Evolutionary conservation across 305 asterid genomes (phyloP).

Genomic region (Fraxinus paxiana): DNA sequence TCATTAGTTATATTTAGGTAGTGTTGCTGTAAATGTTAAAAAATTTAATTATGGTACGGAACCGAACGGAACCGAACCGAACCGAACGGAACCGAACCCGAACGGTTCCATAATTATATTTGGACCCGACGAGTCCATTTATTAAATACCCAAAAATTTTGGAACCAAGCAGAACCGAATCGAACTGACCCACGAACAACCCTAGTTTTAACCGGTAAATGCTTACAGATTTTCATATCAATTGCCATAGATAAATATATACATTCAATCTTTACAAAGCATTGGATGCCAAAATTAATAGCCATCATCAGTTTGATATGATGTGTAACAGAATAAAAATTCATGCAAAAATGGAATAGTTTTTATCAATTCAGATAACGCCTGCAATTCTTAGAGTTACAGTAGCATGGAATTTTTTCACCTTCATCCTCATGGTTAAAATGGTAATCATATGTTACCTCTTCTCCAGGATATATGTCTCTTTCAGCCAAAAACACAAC

Average conservation of each 20-base stretch:
- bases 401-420: constrained; percentile 54
- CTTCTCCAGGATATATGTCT: constrained; percentile 74
- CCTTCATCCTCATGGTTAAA: constrained; percentile 72
- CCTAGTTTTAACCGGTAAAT: not conserved
- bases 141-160: too few relatives aligned
- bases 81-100: too few relatives aligned
- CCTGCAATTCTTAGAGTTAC: constrained; percentile 56
- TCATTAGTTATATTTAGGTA: too few relatives aligned
- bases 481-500: constrained; percentile 63
- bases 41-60: too few relatives aligned
- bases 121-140: too few relatives aligned
- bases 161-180: too few relatives aligned
- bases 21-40: too few relatives aligned
- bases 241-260: not conserved
- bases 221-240: not conserved
- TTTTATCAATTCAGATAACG: constrained; percentile 44
- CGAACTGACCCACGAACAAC: too few relatives aligned
- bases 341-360: not conserved
- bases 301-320: not conserved
- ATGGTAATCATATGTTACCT: constrained; percentile 66
- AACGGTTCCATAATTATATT: too few relatives aligned
- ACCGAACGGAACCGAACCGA: too few relatives aligned
- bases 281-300: not conserved
- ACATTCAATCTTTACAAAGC: not conserved
- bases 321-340: not conserved